Conservation (phyloP, 1,284 basidiomycete species). For the Mycena sp. region DNA sequence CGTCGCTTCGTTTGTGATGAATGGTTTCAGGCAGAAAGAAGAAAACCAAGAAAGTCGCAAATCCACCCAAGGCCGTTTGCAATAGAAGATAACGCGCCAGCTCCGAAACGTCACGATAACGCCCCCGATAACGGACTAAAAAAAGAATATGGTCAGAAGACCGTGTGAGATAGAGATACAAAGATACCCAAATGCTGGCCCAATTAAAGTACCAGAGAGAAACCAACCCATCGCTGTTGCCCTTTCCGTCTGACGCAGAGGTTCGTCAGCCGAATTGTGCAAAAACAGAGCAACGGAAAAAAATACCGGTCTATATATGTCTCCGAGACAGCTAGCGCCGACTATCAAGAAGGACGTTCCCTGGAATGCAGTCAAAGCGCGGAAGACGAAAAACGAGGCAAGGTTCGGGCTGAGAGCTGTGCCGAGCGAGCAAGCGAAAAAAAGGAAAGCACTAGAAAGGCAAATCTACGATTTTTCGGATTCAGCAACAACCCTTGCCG, state of each 20-base stretch:
- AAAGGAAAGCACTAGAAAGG: slow-evolving; percentile 23
- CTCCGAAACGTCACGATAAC: slow-evolving; percentile 27
- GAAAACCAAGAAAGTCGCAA: slow-evolving; percentile 25
- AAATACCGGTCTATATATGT: slow-evolving; percentile 29
- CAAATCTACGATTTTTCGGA: slow-evolving; percentile 17
- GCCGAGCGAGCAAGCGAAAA: slow-evolving; percentile 25
- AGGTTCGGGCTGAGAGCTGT: slow-evolving; percentile 30
- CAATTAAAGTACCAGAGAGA: slow-evolving; percentile 28
- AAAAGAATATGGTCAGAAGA: not conserved
- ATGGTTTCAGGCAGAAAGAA: slow-evolving; percentile 30
- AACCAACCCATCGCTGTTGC: slow-evolving; percentile 30
- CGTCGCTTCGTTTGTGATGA: slow-evolving; percentile 23
- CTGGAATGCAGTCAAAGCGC: slow-evolving; percentile 30
- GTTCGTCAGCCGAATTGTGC: not conserved
- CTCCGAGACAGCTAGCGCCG: slow-evolving; percentile 27
- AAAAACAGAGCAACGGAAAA: not conserved
- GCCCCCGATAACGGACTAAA: slow-evolving; percentile 25
- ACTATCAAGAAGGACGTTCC: slow-evolving; percentile 29
- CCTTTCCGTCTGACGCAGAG: slow-evolving; percentile 13
- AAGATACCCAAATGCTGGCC: slow-evolving; percentile 26
- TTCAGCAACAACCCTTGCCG: slow-evolving; percentile 8
- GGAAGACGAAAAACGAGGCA: slow-evolving; percentile 25
- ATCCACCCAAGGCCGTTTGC: slow-evolving; percentile 25
- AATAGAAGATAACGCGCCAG: slow-evolving; percentile 31
- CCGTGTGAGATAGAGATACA: not conserved